Percentiles rank a stretch among this genome's conserved stretches.
phyloP scores from a whole-genome alignment of 306 rosid genomes.

The Cucurbita maxima region DNA sequence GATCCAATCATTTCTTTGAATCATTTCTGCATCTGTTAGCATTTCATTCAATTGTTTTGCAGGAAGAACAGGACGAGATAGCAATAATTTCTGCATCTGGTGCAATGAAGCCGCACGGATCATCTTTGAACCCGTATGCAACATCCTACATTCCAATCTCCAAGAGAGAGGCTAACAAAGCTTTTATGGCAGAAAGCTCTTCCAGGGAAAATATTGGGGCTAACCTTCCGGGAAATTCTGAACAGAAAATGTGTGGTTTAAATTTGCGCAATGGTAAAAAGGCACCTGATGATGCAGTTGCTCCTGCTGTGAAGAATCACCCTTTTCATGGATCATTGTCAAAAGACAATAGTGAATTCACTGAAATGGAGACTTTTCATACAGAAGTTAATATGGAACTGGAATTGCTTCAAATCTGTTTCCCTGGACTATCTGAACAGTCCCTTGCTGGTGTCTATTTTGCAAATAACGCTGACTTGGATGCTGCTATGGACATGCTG shows the following conservation, averaged over 20 bases:
- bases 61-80: not conserved
- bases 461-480: slow-evolving; percentile 46
- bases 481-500: slow-evolving; percentile 63
- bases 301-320: slow-evolving; percentile 16
- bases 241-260: not conserved
- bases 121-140: slow-evolving; percentile 74
- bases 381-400: slow-evolving; percentile 48
- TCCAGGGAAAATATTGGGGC: slow-evolving; percentile 16
- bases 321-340: slow-evolving; percentile 25
- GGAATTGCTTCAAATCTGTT: slow-evolving; percentile 53
- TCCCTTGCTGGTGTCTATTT: slow-evolving; percentile 57
- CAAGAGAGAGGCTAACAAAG: slow-evolving; percentile 29
- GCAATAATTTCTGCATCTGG: slow-evolving; percentile 6
- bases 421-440: slow-evolving; percentile 46
- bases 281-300: slow-evolving; percentile 5
- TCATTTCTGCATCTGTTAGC: too few species aligned
- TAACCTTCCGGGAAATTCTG: slow-evolving; percentile 25
- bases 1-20: too few species aligned
- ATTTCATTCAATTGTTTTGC: not conserved
- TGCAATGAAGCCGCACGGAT: slow-evolving; percentile 40
- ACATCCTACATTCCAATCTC: slow-evolving; percentile 58
- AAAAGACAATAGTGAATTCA: slow-evolving; percentile 16
- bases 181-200: slow-evolving; percentile 12
- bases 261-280: slow-evolving; percentile 10
- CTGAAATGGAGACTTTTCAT: slow-evolving; percentile 23